Conservation (phyloP, 2,329 filamentous ascomycete genomes). For the Cadophora sp. region DNA sequence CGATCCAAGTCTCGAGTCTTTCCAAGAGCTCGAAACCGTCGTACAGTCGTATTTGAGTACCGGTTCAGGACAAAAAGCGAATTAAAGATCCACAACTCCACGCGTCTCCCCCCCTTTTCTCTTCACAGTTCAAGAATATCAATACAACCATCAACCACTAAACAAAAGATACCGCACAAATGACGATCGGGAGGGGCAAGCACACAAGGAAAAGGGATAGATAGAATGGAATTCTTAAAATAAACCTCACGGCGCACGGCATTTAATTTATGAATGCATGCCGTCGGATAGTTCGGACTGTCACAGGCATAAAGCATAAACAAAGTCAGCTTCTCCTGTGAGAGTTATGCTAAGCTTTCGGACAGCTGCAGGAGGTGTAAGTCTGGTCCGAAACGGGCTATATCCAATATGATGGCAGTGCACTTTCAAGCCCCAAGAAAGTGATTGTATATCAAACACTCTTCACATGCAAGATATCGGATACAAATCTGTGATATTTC, state of each 20-base stretch:
- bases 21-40: background rate
- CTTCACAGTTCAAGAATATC: background rate
- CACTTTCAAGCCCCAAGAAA: background rate
- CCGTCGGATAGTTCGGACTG: conserved; percentile 5
- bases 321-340: background rate
- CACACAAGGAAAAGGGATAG: background rate
- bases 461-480: conserved; percentile 2
- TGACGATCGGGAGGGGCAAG: background rate
- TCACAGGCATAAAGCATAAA: background rate
- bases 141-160: background rate
- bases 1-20: conserved; percentile 5
- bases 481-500: background rate
- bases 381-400: background rate
- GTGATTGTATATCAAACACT: background rate
- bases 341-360: conserved; percentile 7
- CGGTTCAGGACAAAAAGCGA: conserved; percentile 3
- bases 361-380: background rate
- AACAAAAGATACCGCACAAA: background rate
- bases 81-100: conserved; percentile 6
- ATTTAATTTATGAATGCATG: background rate
- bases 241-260: background rate
- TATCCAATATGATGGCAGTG: background rate
- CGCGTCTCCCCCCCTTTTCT: conserved; percentile 7
- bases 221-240: background rate
- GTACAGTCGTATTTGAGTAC: background rate